Evolutionary conservation across 371 early-diverging fungal genomes (phyloP), one percentile per base, ranked within the genome.

Genomic region (Smittium mucronatum): DNA sequence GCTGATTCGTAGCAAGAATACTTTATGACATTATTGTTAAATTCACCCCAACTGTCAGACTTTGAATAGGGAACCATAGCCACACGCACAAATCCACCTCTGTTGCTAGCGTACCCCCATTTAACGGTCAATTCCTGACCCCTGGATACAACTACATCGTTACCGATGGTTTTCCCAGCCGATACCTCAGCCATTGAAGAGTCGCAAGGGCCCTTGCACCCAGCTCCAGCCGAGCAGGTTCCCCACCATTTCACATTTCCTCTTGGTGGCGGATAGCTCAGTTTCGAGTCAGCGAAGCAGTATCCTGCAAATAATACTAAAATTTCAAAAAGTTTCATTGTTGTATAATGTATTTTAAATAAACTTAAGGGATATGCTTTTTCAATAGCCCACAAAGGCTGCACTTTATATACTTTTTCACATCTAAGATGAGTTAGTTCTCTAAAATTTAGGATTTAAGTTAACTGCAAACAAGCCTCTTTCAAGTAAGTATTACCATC

Each of bases 51-150:
- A 69, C 72, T 73, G 69, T 86, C 82, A 11, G 85, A 82, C 30
- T 82, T 70, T 67, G 75, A 74, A 73, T 82, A 81, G n/a, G 86
- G 81, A 5, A 80, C 83, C 73, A 86, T 78, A 16, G 81, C 72
- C 58, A 84, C 72, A 21, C 85, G 80, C 35, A 86, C 84, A 70
- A 86, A 86, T 1, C 86, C 86, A 1, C 83, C 86, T 0, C 86
- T 82, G 63, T 84, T 84, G 73, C 84, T 86, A 69, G 78, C 76
- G 8, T 85, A 79, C 17, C 75, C 68, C 85, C 85, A 85, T 26
- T 71, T 59, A 29, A 85, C 74, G 0, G 71, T 70, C 16, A 85
- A 72, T 57, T 70, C 72, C 58, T 83, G 79, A 16, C 85, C 85
- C 5, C 85, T 81, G 71, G 76, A 73, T 36, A 81, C 78, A 25